Evolutionary conservation across 2,329 filamentous ascomycete genomes (phyloP), one percentile per base, ranked within the genome.

Genomic region (Colletotrichum nymphaeae): DNA sequence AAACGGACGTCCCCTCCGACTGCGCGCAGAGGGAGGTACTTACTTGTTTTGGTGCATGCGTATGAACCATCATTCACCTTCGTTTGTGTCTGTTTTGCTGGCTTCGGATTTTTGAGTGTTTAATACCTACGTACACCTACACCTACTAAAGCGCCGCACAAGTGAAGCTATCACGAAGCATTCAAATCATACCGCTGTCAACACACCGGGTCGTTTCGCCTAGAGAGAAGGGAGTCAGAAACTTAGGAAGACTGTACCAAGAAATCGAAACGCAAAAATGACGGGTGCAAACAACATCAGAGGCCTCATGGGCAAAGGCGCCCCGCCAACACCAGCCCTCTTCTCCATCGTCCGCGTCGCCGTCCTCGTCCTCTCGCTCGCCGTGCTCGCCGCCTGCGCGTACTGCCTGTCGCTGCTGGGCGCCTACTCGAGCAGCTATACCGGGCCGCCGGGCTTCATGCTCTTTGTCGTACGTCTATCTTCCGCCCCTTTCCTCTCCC

Each of bases 401-500:
- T 86, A 85, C 74, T 79, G 83, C 12, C 60, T 85, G 16, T 83
- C 83, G 2, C 73, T 86, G 16, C 81, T 81, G 19, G 76, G 77
- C 19, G 71, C 69, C 2, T 78, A 78, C 58, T 77, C 79, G 67
- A 67, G 42, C 22, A 78, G 77, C 69, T 78, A 79, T 59, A 76
- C 78, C 4, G 83, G 83, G 4, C 81, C 83, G 5, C 80, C 81
- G 2, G 84, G 82, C 46, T 86, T 88, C 74, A 79, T 87, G 56
- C 83, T 87, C 73, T 88, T 88, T 70, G 82, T 86, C 46, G 86
- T 88, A 76, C 79, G 84, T 76, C 66, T 68, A 46, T 3, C 9
- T 8, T 8, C 74, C 55, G 73, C 77, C 69, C 74, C 14, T 1
- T 9, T 14, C 3, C 22, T 42, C n/a, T 26, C 12, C 3, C 7